phyloP scores from a whole-genome alignment of 805 yeast species.

The Ogataea angusta region DNA sequence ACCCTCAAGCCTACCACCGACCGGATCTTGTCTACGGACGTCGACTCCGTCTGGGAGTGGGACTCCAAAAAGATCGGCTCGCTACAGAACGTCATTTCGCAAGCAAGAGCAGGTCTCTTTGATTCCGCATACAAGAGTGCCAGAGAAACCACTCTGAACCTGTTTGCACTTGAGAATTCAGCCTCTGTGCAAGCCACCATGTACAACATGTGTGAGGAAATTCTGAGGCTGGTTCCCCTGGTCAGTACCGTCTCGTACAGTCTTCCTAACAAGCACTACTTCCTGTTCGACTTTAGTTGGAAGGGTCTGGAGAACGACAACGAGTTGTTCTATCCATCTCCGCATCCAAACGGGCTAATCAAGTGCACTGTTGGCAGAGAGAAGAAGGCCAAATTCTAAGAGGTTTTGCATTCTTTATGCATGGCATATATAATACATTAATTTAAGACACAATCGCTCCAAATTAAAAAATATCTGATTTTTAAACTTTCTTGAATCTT shows the following conservation, averaged over 20 bases:
- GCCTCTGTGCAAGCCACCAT: constrained; percentile 97
- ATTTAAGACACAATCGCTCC: too few relatives aligned
- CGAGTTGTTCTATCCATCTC: constrained; percentile 82
- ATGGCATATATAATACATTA: constrained; percentile 1
- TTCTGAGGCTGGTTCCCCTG: constrained; percentile 54
- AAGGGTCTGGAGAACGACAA: constrained; percentile 78
- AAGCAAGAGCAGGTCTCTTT: constrained; percentile 61
- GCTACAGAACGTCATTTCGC: constrained; percentile 45
- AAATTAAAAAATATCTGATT: too few relatives aligned
- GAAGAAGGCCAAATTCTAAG: constrained; percentile 51
- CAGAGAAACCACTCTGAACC: constrained; percentile 64
- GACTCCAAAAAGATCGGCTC: constrained; percentile 46
- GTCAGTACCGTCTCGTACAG: constrained; percentile 66
- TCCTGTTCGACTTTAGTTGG: constrained; percentile 78
- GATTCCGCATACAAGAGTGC: constrained; percentile 63
- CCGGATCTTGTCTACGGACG: constrained; percentile 84
- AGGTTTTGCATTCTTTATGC: constrained; percentile 1
- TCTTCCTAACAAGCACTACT: constrained; percentile 90
- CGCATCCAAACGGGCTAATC: constrained; percentile 92
- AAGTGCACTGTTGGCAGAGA: constrained; percentile 80
- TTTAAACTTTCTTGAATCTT: too few relatives aligned
- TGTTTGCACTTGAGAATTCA: constrained; percentile 82
- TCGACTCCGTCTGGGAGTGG: constrained; percentile 71
- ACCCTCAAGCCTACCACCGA: constrained; percentile 80
- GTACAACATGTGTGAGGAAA: constrained; percentile 84